These are phyloP conservation scores for Neurospora sp. DNA, from an alignment of 495 filamentous ascomycete genomes.

Conservation along the genomic window DNA sequence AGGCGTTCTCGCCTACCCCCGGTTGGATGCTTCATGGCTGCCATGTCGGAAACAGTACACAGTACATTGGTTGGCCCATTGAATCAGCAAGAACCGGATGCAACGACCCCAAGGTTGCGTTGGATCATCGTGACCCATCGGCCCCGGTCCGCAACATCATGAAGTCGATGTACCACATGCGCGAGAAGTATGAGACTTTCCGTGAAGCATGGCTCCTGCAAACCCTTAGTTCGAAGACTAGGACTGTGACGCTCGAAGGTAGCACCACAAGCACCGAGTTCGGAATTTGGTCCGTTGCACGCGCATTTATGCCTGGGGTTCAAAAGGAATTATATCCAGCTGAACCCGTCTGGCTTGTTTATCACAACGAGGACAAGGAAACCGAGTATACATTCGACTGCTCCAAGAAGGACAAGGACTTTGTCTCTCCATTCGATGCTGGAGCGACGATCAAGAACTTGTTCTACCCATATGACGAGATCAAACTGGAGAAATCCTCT, in stretches of 20 bases:
- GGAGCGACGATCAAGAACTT: slow-evolving; percentile 54
- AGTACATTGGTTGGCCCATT: slow-evolving; percentile 50
- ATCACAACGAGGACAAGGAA: slow-evolving; percentile 51
- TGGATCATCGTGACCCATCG: slow-evolving; percentile 47
- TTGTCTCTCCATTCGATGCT: slow-evolving; percentile 48
- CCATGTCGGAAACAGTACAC: slow-evolving; percentile 40
- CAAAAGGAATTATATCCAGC: slow-evolving; percentile 56
- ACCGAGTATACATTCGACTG: slow-evolving; percentile 56
- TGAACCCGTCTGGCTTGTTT: slow-evolving; percentile 52
- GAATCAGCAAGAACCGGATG: slow-evolving; percentile 47
- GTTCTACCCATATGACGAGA: slow-evolving; percentile 57
- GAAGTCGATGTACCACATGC: slow-evolving; percentile 56
- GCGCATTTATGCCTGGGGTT: slow-evolving; percentile 23
- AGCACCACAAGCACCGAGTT: slow-evolving; percentile 49
- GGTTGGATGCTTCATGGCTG: slow-evolving; percentile 65
- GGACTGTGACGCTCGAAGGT: slow-evolving; percentile 5
- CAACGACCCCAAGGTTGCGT: slow-evolving; percentile 58
- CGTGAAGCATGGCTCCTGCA: slow-evolving; percentile 49
- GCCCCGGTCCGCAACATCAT: slow-evolving; percentile 41
- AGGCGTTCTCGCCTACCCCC: slow-evolving; percentile 51
- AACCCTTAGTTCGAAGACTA: neutral
- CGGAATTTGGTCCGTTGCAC: slow-evolving; percentile 45
- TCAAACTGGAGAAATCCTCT: slow-evolving; percentile 31
- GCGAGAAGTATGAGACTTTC: slow-evolving; percentile 47
- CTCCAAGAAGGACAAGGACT: slow-evolving; percentile 24